Evolutionary conservation across 176 grass and related monocot genomes (phyloP).

Genomic region (Oryza nivara): DNA sequence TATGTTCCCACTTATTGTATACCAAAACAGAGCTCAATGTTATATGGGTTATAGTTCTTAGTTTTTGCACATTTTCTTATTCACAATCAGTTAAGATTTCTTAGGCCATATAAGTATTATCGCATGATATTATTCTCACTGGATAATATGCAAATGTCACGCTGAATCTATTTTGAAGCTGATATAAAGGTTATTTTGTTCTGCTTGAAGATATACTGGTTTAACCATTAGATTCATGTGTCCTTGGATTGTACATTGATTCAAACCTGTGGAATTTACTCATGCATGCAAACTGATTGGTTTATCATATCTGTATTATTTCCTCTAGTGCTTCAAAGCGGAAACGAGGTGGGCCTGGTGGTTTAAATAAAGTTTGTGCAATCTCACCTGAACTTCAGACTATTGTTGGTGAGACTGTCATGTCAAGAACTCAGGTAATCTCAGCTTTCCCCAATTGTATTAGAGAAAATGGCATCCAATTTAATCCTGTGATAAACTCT

Average conservation of each 20-base stretch:
- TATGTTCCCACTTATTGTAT: not conserved
- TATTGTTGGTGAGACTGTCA: constrained; percentile 90
- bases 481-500: not conserved
- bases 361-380: constrained; percentile 94
- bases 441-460: not conserved
- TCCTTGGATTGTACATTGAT: not conserved
- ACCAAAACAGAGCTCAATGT: not conserved
- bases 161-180: not conserved
- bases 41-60: not conserved
- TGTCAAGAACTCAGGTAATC: constrained; percentile 96
- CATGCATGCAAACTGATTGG: constrained; percentile 15
- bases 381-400: constrained; percentile 96
- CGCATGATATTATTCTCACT: not conserved
- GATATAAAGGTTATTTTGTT: constrained; percentile 5
- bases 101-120: not conserved
- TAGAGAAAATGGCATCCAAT: constrained; percentile 3
- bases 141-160: not conserved
- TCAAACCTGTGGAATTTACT: constrained; percentile 10
- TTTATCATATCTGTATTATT: constrained; percentile 28
- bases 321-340: constrained; percentile 59
- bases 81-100: not conserved
- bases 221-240: not conserved
- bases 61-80: not conserved
- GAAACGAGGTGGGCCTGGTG: constrained; percentile 91
- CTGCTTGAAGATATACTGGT: constrained; percentile 9